A percentile compares a stretch with the other conserved stretches of the same genome.
phyloP scores from a whole-genome alignment of 2,329 filamentous ascomycete genomes.

The Bipolaris oryzae region DNA sequence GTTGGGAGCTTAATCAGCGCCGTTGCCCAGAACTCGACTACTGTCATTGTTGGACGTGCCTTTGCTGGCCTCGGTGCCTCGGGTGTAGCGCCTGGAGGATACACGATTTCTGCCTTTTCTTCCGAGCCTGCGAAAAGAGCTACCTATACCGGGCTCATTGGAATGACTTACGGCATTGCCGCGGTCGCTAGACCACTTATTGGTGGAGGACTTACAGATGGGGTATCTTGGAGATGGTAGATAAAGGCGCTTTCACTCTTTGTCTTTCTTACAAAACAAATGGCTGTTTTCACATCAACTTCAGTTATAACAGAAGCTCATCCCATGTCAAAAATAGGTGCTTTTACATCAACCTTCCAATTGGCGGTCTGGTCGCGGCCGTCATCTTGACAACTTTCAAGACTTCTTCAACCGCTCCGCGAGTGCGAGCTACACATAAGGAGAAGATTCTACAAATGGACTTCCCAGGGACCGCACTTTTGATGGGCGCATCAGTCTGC shows the following conservation, averaged over 20 bases:
- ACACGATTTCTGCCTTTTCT: conserved; percentile 52
- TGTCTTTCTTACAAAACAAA: conserved; percentile 7
- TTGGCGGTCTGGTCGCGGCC: conserved; percentile 50
- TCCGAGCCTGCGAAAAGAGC: conserved; percentile 51
- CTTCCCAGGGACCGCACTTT: conserved; percentile 47
- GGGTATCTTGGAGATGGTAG: conserved; percentile 51
- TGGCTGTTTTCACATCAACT: neutral
- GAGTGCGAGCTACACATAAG: conserved; percentile 28
- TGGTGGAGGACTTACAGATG: conserved; percentile 50
- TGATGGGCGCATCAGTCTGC: conserved; percentile 48
- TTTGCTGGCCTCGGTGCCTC: conserved; percentile 49
- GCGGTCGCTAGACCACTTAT: conserved; percentile 51
- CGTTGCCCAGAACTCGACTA: conserved; percentile 44
- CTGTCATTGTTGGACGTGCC: conserved; percentile 49
- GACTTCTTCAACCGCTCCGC: conserved; percentile 25
- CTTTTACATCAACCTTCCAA: conserved; percentile 56
- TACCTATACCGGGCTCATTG: conserved; percentile 46
- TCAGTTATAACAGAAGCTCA: neutral
- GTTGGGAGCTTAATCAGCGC: conserved; percentile 61
- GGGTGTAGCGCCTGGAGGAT: conserved; percentile 44
- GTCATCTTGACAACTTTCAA: conserved; percentile 47
- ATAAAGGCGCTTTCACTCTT: neutral
- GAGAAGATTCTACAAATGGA: conserved; percentile 56
- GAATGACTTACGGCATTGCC: conserved; percentile 45
- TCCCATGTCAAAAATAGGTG: neutral